Conservation (phyloP, 768 basidiomycete genomes). For the Amanita rimosa region DNA sequence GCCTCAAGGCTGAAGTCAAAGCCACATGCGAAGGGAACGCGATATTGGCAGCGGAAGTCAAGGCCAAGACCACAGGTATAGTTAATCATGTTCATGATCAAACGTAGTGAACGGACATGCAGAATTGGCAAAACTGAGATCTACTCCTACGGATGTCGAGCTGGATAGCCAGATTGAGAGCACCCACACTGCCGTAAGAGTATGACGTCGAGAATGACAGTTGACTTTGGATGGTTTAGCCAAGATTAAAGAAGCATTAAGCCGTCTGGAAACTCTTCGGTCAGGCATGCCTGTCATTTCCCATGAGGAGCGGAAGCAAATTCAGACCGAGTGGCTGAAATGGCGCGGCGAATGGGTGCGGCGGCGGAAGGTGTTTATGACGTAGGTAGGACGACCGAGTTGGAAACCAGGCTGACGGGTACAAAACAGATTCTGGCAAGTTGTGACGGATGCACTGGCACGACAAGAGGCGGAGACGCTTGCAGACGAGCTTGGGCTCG, state of each 20-base stretch:
- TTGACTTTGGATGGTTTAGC: slow-evolving; percentile 30
- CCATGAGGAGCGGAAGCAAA: slow-evolving; percentile 51
- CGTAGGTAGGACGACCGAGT: slow-evolving; percentile 30
- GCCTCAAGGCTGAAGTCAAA: slow-evolving; percentile 50
- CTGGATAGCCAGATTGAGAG: slow-evolving; percentile 44
- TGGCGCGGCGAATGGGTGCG: slow-evolving; percentile 79
- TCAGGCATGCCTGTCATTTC: slow-evolving; percentile 59
- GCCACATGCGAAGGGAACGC: slow-evolving; percentile 51
- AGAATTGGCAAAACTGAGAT: slow-evolving; percentile 60
- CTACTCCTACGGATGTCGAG: slow-evolving; percentile 59
- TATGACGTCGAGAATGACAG: slow-evolving; percentile 6
- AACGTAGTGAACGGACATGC: background rate
- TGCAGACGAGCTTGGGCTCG: slow-evolving; percentile 74
- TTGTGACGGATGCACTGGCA: slow-evolving; percentile 55
- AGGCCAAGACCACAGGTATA: slow-evolving; percentile 34
- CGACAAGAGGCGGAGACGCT: slow-evolving; percentile 55
- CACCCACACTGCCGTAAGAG: slow-evolving; percentile 38
- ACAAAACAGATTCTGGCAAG: slow-evolving; percentile 60
- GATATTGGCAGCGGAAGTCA: slow-evolving; percentile 35
- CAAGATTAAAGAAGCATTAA: slow-evolving; percentile 19
- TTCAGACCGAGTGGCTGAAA: slow-evolving; percentile 66
- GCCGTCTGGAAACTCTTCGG: slow-evolving; percentile 52
- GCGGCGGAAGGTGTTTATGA: slow-evolving; percentile 64
- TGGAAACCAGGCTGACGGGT: background rate
- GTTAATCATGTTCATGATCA: background rate